Percentiles rank a stretch among this genome's conserved stretches.
Conservation (phyloP, 768 basidiomycete genomes). For the Antrodiella citrinella region DNA sequence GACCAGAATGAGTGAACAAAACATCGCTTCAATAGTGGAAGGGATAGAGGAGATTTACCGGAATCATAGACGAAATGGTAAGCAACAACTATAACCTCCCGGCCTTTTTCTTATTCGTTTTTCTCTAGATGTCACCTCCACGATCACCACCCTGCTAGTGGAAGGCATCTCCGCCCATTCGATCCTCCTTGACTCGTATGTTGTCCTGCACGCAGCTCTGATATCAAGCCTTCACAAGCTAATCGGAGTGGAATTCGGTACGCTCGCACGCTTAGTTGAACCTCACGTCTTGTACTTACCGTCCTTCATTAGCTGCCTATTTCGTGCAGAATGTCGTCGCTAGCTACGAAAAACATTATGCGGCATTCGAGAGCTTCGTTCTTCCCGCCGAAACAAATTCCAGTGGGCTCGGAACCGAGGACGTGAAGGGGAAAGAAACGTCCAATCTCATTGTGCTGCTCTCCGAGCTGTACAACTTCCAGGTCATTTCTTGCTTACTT, state of each 20-base stretch:
- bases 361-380: conserved; percentile 16
- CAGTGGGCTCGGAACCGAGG: conserved; percentile 17
- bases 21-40: conserved; percentile 66
- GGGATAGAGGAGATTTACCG: conserved; percentile 73
- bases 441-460: conserved; percentile 83
- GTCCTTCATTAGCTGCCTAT: conserved; percentile 52
- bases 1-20: conserved; percentile 84
- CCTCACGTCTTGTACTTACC: conserved; percentile 1
- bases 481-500: conserved; percentile 83
- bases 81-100: too few relatives aligned
- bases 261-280: conserved; percentile 15
- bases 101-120: not conserved
- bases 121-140: conserved; percentile 68
- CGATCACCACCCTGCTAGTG: conserved; percentile 67
- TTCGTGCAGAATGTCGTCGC: conserved; percentile 70
- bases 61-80: conserved; percentile 71
- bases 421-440: conserved; percentile 70
- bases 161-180: conserved; percentile 75
- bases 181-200: conserved; percentile 80
- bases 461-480: conserved; percentile 93
- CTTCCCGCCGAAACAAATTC: not conserved
- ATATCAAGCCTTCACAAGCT: conserved; percentile 75
- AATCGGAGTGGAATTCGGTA: conserved; percentile 85
- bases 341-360: conserved; percentile 56
- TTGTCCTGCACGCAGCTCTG: conserved; percentile 81